phyloP scores from a whole-genome alignment of 2,329 filamentous ascomycete species.

The Eutypella sp. region DNA sequence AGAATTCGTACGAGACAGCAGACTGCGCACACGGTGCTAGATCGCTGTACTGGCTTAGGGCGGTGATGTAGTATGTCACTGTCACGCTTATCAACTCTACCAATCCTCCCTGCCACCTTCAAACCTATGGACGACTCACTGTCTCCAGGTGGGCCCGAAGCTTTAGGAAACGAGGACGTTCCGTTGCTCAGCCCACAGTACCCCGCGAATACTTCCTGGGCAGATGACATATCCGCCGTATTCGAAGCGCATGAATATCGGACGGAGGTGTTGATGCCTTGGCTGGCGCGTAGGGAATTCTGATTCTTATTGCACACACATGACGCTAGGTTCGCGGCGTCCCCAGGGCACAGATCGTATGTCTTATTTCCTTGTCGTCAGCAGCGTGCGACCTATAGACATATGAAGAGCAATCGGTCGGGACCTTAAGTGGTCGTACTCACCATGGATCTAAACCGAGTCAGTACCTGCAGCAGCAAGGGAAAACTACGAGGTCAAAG shows the following conservation, averaged over 20 bases:
- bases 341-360: slow-evolving; percentile 31
- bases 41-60: slow-evolving; percentile 39
- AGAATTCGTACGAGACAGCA: slow-evolving; percentile 38
- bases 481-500: slow-evolving; percentile 4
- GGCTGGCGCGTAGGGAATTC: slow-evolving; percentile 39
- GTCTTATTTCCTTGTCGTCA: too few species aligned
- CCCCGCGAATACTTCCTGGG: slow-evolving; percentile 44
- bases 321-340: slow-evolving; percentile 39
- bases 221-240: slow-evolving; percentile 42
- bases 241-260: slow-evolving; percentile 41
- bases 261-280: slow-evolving; percentile 37
- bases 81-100: slow-evolving; percentile 1
- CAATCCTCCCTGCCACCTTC: neutral
- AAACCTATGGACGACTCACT: slow-evolving; percentile 32
- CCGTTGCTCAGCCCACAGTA: slow-evolving; percentile 48
- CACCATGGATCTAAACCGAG: slow-evolving; percentile 26
- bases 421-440: slow-evolving; percentile 6
- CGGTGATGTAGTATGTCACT: slow-evolving; percentile 53
- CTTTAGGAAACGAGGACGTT: slow-evolving; percentile 42
- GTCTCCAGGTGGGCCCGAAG: slow-evolving; percentile 44
- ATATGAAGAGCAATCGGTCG: neutral
- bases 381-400: too few species aligned
- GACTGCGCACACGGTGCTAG: slow-evolving; percentile 40
- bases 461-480: neutral
- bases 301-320: slow-evolving; percentile 49